Evolutionary conservation across 129 eudicot genomes (phyloP).

Genomic region (Kitagawia praeruptora): DNA sequence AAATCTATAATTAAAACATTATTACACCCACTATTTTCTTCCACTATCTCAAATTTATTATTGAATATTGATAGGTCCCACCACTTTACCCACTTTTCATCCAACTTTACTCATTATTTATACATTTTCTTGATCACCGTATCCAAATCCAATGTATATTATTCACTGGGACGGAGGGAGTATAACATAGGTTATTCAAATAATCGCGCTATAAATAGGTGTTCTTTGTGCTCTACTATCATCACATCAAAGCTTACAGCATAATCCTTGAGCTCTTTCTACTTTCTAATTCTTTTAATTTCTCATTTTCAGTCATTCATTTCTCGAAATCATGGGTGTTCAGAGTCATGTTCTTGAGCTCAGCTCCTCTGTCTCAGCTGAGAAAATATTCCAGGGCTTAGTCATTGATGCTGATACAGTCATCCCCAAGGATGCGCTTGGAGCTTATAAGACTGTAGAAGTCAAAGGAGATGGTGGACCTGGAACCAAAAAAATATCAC

Average conservation of each 20-base stretch:
- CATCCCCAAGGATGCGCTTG: constrained; percentile 9
- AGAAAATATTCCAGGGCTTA: neutral
- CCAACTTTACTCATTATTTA: too few relatives aligned
- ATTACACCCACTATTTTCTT: too few relatives aligned
- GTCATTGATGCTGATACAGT: constrained; percentile 6
- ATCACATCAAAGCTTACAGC: neutral
- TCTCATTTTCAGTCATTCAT: neutral
- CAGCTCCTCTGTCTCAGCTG: neutral
- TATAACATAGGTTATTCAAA: neutral
- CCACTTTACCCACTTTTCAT: too few relatives aligned
- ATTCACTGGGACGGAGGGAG: too few relatives aligned
- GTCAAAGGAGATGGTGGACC: constrained; percentile 16
- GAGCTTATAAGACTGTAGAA: constrained; percentile 9
- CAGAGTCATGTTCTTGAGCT: neutral
- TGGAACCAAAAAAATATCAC: constrained; percentile 7
- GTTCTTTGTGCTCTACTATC: neutral
- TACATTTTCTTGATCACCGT: too few relatives aligned
- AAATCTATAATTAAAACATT: too few relatives aligned
- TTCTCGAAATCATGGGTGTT: neutral
- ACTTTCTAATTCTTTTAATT: neutral
- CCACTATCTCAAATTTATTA: too few relatives aligned
- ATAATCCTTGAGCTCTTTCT: neutral
- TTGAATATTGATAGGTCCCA: too few relatives aligned
- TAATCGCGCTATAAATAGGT: neutral
- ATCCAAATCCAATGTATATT: too few relatives aligned